These are phyloP conservation scores for Plasmodium gonderi DNA, from an alignment of 169 alveolate species.

Conservation along the genomic window DNA sequence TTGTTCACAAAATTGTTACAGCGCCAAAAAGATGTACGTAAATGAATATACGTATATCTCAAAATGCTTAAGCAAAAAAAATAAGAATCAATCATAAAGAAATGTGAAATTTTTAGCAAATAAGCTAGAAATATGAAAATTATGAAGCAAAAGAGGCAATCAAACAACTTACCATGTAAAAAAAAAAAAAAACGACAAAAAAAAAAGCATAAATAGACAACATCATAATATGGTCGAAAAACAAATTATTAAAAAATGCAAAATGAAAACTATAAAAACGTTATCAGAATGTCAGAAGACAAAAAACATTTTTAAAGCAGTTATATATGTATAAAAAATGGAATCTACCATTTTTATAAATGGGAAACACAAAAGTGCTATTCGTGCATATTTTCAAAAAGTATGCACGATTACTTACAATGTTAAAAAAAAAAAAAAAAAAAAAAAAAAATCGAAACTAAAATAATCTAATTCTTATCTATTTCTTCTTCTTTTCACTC, in stretches of 20 bases:
- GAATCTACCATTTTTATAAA: neutral
- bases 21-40: neutral
- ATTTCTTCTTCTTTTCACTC: slow-evolving; percentile 6
- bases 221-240: neutral
- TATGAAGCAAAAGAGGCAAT: slow-evolving; percentile 5
- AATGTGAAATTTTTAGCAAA: neutral
- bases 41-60: neutral
- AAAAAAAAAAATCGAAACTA: neutral
- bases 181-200: neutral
- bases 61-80: neutral
- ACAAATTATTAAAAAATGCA: neutral
- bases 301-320: neutral
- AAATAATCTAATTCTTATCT: neutral
- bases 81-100: neutral
- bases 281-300: neutral
- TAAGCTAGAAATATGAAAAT: slow-evolving; percentile 1
- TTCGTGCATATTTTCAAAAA: neutral
- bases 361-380: neutral
- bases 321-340: neutral
- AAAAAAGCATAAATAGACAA: neutral
- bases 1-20: neutral
- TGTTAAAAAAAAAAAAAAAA: neutral
- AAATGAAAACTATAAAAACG: neutral
- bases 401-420: neutral
- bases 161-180: neutral